Base-by-base conservation (phyloP, 2,329 filamentous ascomycete genomes). In the Escovopsis weberi region DNA sequence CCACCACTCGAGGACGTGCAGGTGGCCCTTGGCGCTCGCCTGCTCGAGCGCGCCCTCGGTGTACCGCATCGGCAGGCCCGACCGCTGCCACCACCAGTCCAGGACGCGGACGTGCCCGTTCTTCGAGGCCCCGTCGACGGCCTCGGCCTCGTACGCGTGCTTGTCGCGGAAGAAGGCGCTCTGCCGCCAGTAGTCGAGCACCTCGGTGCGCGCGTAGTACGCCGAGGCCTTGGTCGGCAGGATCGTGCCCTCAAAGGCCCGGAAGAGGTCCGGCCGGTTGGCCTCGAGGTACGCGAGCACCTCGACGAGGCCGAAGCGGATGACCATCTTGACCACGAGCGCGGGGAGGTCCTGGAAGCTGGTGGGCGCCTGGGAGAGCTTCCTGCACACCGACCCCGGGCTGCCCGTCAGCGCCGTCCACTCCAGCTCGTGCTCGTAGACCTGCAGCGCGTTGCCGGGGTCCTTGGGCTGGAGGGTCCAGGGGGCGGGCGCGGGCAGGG, bases 1-100 rank as follows among this genome's bases (percentile, higher is more conserved):
- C 89, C 89, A 96, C 89, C 89, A 96, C 53, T 93, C 82, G 1
- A 96, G 72, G 1, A 95, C 86, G 6, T 78, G 67, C n/a, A 94
- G 70, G 50, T 91, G 83, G 7, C 88, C 87, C 54, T 85, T 82
- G 4, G 80, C 80, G 45, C 82, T 89, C 28, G 89, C 88, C 54
- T 88, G 82, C 60, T 95, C 89, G 15, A 96, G 73, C 0, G 89
- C 85, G 5, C 79, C 73, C 58, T 94, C 86, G 10, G 84, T 94
- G 60, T 91, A 94, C 50, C 85, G 81, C 18, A 95, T 69, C 2
- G 80, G 77, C 2, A 95, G 69, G 1, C 82, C 83, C 0, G 74
- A 76, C 7, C 82, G 85, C 19, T 81, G 73, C 57, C 83, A 82
- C 89, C 89, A 96, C 84, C 86, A 94, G 54, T 94, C 84, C 1